Evolutionary conservation across 176 grass and related monocot genomes (phyloP).

Genomic region (Luzula sylvatica): DNA sequence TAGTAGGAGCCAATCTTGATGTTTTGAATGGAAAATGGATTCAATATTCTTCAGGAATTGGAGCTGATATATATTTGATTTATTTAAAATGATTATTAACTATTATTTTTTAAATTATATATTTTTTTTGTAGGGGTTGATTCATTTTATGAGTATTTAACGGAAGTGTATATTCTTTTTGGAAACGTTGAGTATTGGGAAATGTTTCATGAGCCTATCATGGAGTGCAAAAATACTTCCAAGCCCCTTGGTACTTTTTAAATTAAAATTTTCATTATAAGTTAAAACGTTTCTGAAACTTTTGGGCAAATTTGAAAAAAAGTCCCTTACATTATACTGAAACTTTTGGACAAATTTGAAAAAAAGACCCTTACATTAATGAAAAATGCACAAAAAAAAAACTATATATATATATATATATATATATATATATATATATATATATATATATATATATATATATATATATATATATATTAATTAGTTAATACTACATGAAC

Average conservation of each 20-base stretch:
- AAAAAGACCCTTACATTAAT: no score
- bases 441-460: no score
- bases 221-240: slow-evolving; percentile 89
- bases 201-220: slow-evolving; percentile 95
- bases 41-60: slow-evolving; percentile 91
- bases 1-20: slow-evolving; percentile 90
- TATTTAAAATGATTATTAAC: slow-evolving; percentile 8
- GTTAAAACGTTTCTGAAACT: not conserved
- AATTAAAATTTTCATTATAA: slow-evolving; percentile 16
- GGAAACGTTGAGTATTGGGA: slow-evolving; percentile 91
- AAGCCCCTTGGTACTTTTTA: slow-evolving; percentile 67
- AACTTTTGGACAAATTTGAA: no score
- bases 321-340: no score
- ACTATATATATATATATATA: no score
- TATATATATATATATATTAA: no score
- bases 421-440: no score
- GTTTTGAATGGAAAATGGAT: slow-evolving; percentile 85
- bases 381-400: no score
- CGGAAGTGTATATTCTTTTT: slow-evolving; percentile 90
- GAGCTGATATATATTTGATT: slow-evolving; percentile 64
- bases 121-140: slow-evolving; percentile 66
- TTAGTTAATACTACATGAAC: no score
- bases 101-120: not conserved
- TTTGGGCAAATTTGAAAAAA: not conserved
- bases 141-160: slow-evolving; percentile 98